These are phyloP conservation scores for Trapa incisa DNA, from an alignment of 345 rosid genomes.

Conservation along the genomic window DNA sequence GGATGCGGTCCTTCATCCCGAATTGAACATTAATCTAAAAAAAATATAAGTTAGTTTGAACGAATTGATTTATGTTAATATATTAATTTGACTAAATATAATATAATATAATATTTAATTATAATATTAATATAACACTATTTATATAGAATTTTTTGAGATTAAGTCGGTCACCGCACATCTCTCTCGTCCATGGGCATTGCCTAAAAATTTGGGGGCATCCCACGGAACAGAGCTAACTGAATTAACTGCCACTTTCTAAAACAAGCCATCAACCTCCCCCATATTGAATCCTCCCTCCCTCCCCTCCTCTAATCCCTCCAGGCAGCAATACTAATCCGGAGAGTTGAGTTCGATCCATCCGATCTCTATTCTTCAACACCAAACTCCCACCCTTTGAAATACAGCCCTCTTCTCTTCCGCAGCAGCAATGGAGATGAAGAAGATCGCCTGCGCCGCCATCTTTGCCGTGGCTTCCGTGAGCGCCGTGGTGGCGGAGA, in stretches of 20 bases:
- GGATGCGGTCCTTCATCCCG: too few relatives aligned
- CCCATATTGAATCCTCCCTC: neutral
- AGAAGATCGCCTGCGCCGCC: slow-evolving; percentile 40
- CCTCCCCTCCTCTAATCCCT: neutral
- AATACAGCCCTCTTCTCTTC: too few relatives aligned
- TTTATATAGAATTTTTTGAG: too few relatives aligned
- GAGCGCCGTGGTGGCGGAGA: slow-evolving; percentile 29
- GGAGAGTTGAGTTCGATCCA: neutral
- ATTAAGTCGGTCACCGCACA: too few relatives aligned
- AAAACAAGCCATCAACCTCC: neutral
- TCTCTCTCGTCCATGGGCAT: neutral
- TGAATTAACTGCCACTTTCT: neutral
- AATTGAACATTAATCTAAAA: too few relatives aligned
- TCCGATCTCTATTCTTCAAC: too few relatives aligned
- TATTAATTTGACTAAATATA: too few relatives aligned
- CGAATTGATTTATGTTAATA: too few relatives aligned
- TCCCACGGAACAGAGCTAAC: neutral
- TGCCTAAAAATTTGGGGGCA: neutral
- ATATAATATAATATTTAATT: too few relatives aligned
- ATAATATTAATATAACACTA: too few relatives aligned
- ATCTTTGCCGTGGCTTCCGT: slow-evolving; percentile 41
- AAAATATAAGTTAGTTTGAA: too few relatives aligned
- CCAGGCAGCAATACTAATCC: neutral
- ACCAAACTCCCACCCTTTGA: too few relatives aligned
- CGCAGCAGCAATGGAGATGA: slow-evolving; percentile 25